Evolutionary conservation across 2,329 filamentous ascomycete genomes (phyloP).

Genomic region (Beauveria brongniartii): DNA sequence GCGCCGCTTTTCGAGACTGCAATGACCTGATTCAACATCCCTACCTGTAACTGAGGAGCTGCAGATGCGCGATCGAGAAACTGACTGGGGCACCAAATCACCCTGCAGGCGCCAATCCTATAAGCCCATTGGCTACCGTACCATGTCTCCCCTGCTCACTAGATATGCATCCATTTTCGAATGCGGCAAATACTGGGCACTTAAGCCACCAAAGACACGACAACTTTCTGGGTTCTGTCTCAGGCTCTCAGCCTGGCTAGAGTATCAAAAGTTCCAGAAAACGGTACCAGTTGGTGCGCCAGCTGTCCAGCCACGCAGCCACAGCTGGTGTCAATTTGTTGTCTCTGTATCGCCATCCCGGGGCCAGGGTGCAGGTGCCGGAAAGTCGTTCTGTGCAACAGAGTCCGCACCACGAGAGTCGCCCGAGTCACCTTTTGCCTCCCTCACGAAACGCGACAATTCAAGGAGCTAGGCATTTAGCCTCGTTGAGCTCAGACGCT

Average conservation of each 20-base stretch:
- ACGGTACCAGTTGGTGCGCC: not conserved
- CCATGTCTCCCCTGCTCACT: not conserved
- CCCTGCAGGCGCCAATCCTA: not conserved
- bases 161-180: constrained; percentile 2
- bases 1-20: not conserved
- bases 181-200: constrained; percentile 5
- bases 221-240: not conserved
- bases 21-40: not conserved
- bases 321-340: no score
- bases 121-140: not conserved
- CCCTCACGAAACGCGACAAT: not conserved
- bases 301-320: not conserved
- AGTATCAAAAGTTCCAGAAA: not conserved
- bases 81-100: not conserved
- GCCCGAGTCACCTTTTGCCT: not conserved
- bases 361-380: not conserved
- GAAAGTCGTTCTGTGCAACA: not conserved
- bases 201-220: not conserved
- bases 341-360: no score
- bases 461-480: not conserved
- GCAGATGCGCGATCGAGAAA: not conserved
- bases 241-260: not conserved
- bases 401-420: no score
- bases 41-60: not conserved
- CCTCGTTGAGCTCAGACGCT: not conserved